Percentiles rank a stretch among this genome's conserved stretches.
Evolutionary conservation across 2,329 filamentous ascomycete genomes (phyloP).

Genomic region (Aspergillus sp.): DNA sequence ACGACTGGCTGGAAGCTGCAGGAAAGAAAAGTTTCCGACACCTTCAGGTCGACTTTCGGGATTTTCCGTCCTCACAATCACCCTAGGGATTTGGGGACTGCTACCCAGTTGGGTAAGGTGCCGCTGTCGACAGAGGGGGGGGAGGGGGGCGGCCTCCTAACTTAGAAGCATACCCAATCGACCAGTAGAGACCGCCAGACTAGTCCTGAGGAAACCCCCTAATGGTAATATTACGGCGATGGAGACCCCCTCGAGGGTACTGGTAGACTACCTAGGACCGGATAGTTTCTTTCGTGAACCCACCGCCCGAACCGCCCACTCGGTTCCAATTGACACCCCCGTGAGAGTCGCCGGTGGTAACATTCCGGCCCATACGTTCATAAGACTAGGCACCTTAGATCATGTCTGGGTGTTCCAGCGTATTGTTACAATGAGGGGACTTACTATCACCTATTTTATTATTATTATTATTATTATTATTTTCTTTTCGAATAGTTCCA

Average conservation of each 20-base stretch:
- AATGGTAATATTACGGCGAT: background rate
- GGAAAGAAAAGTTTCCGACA: background rate
- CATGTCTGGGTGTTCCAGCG: background rate
- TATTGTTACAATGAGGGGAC: background rate
- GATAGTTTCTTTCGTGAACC: background rate
- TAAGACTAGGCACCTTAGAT: too few species aligned
- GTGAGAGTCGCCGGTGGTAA: too few species aligned
- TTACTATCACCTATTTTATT: too few species aligned
- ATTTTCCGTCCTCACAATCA: background rate
- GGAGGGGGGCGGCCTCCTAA: too few species aligned
- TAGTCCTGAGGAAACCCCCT: background rate
- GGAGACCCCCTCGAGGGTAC: too few species aligned
- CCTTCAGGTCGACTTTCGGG: background rate
- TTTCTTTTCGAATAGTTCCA: background rate
- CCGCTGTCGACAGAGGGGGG: background rate
- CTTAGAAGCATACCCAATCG: background rate
- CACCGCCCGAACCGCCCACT: constrained; percentile 14
- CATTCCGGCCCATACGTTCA: too few species aligned
- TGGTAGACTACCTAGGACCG: background rate
- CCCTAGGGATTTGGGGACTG: background rate
- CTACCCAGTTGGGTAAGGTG: background rate
- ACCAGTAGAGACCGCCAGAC: background rate
- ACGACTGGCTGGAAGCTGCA: background rate
- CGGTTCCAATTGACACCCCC: constrained; percentile 2
- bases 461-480: background rate